A percentile compares a stretch with the other conserved stretches of the same genome.
Evolutionary conservation across 2,329 filamentous ascomycete genomes (phyloP).

Genomic region (Neopestalotiopsis rosae): DNA sequence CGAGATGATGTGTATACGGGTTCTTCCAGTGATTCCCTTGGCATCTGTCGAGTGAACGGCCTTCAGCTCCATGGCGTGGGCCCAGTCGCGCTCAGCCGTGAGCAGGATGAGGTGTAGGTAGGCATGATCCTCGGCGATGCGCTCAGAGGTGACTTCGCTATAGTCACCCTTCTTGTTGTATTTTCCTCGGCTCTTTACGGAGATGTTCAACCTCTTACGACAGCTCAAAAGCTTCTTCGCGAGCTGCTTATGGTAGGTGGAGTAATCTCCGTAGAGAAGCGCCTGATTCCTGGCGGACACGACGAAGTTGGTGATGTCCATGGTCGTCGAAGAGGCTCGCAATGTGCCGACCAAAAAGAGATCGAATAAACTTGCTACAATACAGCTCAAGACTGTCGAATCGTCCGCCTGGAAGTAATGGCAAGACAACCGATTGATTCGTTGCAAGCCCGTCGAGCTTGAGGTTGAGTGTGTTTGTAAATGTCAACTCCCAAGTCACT

Average conservation of each 20-base stretch:
- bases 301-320: constrained; percentile 91
- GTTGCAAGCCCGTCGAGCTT: background rate
- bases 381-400: background rate
- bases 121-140: constrained; percentile 78
- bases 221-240: constrained; percentile 81
- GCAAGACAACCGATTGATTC: background rate
- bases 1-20: constrained; percentile 87
- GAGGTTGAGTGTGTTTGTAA: background rate
- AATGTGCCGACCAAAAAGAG: background rate
- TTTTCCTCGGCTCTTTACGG: constrained; percentile 86
- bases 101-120: constrained; percentile 83
- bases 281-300: constrained; percentile 81
- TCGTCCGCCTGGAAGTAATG: background rate
- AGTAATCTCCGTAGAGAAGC: constrained; percentile 87
- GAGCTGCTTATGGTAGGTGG: constrained; percentile 80
- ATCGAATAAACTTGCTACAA: background rate
- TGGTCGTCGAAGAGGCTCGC: constrained; percentile 41
- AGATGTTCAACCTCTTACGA: constrained; percentile 83
- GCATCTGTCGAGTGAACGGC: constrained; percentile 78
- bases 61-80: constrained; percentile 95
- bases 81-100: constrained; percentile 90
- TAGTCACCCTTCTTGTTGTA: constrained; percentile 68
- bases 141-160: constrained; percentile 70
- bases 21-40: constrained; percentile 78
- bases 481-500: background rate